Base-by-base conservation (phyloP, 768 basidiomycete species). In the Erythrobasidium yunnanense region DNA sequence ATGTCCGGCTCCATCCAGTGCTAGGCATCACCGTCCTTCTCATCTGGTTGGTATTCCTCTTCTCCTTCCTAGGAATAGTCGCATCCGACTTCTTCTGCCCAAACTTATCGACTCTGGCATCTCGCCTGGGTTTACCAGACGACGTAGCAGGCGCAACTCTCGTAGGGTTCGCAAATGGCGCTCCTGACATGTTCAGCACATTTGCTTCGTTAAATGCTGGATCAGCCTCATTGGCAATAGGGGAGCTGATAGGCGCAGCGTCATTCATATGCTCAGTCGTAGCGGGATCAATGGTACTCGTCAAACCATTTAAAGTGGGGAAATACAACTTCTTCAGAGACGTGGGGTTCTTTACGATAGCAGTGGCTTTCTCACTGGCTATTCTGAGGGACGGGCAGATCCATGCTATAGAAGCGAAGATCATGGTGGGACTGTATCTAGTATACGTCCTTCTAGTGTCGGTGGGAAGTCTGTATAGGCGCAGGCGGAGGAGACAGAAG, bases 51-150 rank as follows among this genome's bases (percentile, higher is more conserved):
- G 70, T 84, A 27, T 95, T 96, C 79, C 84, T 99, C 58, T 97
- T 99, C 79, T 90, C 90, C 22, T 92, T 88, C 34, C 85, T 96
- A 34, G 91, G 91, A 2, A 95, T 95, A 75, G 86, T 85, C 69
- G 91, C 92, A 4, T 87, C 90, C 18, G 93, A 97, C 77, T 96
- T 96, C 78, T 97, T 97, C 81, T 91, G 88, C 55, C 92, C 92
- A 0, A 97, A 99, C 75, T 81, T 99, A 18, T 71, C 70, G 27
- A 89, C 92, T 0, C 86, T 96, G 32, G 84, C 93, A 0, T 82
- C 85, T 54, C 78, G 88, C 2, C 82, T 99, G 2, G 87, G 90
- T 0, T 77, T 99, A 42, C 87, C 88, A 71, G 91, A 99, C 74
- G 88, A 88, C 60, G 85, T 96, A 69, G 91, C 95, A 0, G 95